Evolutionary conservation across 202 grass and related monocot species (phyloP).

Genomic region (Zizania palustris): DNA sequence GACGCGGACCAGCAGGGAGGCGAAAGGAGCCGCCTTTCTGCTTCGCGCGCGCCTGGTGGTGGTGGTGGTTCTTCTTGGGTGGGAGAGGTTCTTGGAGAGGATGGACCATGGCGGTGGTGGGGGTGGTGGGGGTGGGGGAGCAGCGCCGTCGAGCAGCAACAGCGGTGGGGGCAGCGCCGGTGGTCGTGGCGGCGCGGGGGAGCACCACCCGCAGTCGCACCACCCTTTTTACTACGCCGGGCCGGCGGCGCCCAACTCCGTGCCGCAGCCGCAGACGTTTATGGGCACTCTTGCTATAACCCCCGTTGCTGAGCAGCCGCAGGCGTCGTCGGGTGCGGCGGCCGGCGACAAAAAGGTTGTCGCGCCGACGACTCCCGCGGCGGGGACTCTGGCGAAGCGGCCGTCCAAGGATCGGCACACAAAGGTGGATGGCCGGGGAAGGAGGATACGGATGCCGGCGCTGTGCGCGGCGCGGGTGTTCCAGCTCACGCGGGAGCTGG

Average conservation of each 20-base stretch:
- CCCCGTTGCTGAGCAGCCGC: conserved; percentile 43
- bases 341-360: conserved; percentile 47
- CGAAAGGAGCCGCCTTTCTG: conserved; percentile 32
- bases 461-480: conserved; percentile 73
- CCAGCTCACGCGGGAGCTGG: conserved; percentile 74
- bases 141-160: too few species aligned
- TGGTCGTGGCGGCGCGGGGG: conserved; percentile 24
- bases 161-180: too few species aligned
- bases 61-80: not conserved
- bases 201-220: conserved; percentile 54
- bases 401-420: conserved; percentile 91
- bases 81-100: not conserved
- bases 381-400: conserved; percentile 45
- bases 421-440: conserved; percentile 66
- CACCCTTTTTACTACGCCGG: conserved; percentile 56
- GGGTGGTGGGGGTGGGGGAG: too few species aligned
- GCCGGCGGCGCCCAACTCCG: conserved; percentile 14
- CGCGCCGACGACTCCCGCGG: conserved; percentile 32
- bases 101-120: conserved; percentile 48
- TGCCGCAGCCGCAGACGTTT: conserved; percentile 48
- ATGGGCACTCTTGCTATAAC: conserved; percentile 60
- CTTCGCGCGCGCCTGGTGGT: too few species aligned
- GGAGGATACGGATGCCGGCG: conserved; percentile 82
- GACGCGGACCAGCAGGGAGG: not conserved
- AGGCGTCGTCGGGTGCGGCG: conserved; percentile 37